Percentiles rank a stretch among this genome's conserved stretches.
phyloP scores from a whole-genome alignment of 139 green algal species.

The Chlamydomonas eustigma region DNA sequence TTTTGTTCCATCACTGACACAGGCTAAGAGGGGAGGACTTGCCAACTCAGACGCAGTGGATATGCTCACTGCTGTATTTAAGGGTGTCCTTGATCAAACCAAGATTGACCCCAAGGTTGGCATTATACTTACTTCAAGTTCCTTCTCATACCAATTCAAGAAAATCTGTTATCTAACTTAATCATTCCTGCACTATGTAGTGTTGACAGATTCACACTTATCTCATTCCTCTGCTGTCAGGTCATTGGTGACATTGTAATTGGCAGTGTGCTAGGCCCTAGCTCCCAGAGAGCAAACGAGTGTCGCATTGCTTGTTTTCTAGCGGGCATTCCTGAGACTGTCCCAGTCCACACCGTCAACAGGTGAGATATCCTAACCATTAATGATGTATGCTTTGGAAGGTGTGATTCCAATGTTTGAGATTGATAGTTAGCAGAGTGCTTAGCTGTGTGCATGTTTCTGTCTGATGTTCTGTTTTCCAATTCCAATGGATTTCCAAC shows the following conservation, averaged over 20 bases:
- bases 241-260: conserved; percentile 95
- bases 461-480: too few relatives aligned
- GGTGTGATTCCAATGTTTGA: neutral
- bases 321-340: conserved; percentile 86
- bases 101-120: conserved; percentile 56
- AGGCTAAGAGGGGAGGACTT: conserved; percentile 84
- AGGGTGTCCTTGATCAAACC: conserved; percentile 69
- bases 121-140: too few relatives aligned
- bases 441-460: too few relatives aligned
- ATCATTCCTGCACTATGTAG: too few relatives aligned
- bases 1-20: too few relatives aligned
- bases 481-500: too few relatives aligned
- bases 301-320: conserved; percentile 90
- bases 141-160: too few relatives aligned
- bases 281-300: conserved; percentile 93
- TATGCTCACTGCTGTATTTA: conserved; percentile 81
- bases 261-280: conserved; percentile 87
- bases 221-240: conserved; percentile 18
- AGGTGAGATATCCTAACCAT: conserved; percentile 53
- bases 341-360: conserved; percentile 96
- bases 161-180: too few relatives aligned
- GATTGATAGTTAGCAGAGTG: too few relatives aligned
- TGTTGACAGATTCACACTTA: too few relatives aligned
- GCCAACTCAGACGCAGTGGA: conserved; percentile 90
- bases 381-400: neutral